Percentiles rank a stretch among this genome's conserved stretches.
Evolutionary conservation across 495 filamentous ascomycete genomes (phyloP).

Genomic region (Choiromyces venosus): DNA sequence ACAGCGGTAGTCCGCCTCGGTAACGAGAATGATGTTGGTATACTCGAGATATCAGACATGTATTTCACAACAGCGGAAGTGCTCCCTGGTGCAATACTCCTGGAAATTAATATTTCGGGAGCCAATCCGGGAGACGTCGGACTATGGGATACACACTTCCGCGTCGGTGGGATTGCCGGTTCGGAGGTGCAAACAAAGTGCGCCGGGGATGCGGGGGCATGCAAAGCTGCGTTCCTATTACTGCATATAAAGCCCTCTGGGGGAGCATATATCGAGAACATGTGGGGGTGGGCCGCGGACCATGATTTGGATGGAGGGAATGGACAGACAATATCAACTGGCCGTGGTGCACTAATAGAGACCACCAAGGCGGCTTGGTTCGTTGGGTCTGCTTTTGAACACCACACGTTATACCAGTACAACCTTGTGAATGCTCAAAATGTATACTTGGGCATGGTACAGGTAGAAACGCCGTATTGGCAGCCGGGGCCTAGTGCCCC

Average conservation of each 20-base stretch:
- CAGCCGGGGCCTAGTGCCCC: constrained; percentile 36
- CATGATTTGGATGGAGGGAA: constrained; percentile 57
- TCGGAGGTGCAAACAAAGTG: constrained; percentile 45
- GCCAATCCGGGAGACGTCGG: constrained; percentile 51
- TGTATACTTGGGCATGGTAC: constrained; percentile 68
- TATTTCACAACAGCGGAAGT: constrained; percentile 50
- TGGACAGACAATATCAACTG: constrained; percentile 54
- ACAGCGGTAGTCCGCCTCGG: constrained; percentile 46
- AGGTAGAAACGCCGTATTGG: constrained; percentile 68
- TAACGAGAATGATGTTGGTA: constrained; percentile 41
- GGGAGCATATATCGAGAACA: constrained; percentile 54
- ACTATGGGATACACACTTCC: constrained; percentile 90
- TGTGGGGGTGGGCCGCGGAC: constrained; percentile 53
- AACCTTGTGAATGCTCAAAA: constrained; percentile 63
- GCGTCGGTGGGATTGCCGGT: constrained; percentile 68
- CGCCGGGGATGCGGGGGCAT: constrained; percentile 48
- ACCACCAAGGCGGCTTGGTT: constrained; percentile 52
- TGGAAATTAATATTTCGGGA: constrained; percentile 63
- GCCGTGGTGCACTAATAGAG: constrained; percentile 62
- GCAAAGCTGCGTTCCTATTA: constrained; percentile 24
- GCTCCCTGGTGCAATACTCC: constrained; percentile 63
- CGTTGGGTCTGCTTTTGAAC: constrained; percentile 68
- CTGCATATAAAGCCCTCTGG: constrained; percentile 49
- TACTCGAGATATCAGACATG: constrained; percentile 31
- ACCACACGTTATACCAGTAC: constrained; percentile 74